These are phyloP conservation scores for Hibiscus trionum DNA, from an alignment of 345 rosid genomes.

Conservation along the genomic window DNA sequence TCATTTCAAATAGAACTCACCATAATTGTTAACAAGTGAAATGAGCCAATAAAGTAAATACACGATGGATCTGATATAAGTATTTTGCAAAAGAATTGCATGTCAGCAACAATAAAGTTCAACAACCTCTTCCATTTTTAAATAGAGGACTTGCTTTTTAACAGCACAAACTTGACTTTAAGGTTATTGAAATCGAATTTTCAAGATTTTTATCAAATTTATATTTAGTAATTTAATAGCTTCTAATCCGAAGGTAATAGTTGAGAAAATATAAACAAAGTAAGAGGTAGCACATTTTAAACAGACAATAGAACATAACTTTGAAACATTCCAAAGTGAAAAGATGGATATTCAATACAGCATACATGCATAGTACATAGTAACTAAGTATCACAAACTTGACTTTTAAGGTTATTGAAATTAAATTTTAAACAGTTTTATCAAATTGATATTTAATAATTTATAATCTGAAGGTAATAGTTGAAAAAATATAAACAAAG, in stretches of 20 bases:
- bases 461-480: neutral
- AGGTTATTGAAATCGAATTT: too few relatives aligned
- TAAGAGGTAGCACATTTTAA: neutral
- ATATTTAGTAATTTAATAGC: too few relatives aligned
- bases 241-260: neutral
- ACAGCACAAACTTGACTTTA: too few relatives aligned
- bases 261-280: neutral
- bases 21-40: neutral
- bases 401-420: neutral
- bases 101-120: neutral
- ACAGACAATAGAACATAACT: neutral
- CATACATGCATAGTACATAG: neutral
- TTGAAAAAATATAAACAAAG: neutral
- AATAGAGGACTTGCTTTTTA: too few relatives aligned
- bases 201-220: too few relatives aligned
- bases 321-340: neutral
- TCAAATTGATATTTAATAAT: neutral
- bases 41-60: neutral
- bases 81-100: neutral
- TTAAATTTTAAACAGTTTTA: neutral
- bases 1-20: neutral
- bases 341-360: neutral
- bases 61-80: neutral
- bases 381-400: constrained; percentile 33
- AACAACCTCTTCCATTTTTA: neutral